A percentile compares a stretch with the other conserved stretches of the same genome.
Conservation (phyloP, 148 eudicot species). For the Camellia granthamiana region DNA sequence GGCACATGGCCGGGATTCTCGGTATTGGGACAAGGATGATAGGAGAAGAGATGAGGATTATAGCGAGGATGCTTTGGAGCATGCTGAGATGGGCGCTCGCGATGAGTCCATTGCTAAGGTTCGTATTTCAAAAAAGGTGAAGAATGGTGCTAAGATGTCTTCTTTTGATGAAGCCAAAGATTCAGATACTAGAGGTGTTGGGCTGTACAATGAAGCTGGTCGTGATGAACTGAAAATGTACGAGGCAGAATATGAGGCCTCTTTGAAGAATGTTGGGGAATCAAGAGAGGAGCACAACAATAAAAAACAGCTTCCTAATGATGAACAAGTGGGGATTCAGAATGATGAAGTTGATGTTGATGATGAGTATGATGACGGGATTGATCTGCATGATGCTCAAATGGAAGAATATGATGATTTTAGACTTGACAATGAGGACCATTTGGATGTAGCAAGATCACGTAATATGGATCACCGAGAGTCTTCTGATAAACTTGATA, state of each 20-base stretch:
- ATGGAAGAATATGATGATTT: constrained; percentile 51
- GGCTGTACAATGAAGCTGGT: constrained; percentile 93
- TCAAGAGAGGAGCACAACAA: constrained; percentile 30
- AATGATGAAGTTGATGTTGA: constrained; percentile 49
- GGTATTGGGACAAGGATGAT: constrained; percentile 96
- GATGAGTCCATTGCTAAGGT: constrained; percentile 38
- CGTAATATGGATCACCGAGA: constrained; percentile 34
- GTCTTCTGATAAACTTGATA: constrained; percentile 24
- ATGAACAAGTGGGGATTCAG: constrained; percentile 31
- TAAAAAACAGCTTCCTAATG: constrained; percentile 32
- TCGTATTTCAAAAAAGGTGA: constrained; percentile 21
- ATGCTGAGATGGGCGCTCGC: constrained; percentile 29
- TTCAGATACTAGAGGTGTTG: constrained; percentile 36
- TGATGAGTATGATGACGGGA: constrained; percentile 92
- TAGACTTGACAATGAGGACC: constrained; percentile 32
- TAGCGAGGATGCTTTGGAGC: constrained; percentile 57
- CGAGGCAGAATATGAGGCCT: constrained; percentile 87
- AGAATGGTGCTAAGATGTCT: constrained; percentile 34
- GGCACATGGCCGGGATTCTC: constrained; percentile 84
- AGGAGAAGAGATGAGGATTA: constrained; percentile 98
- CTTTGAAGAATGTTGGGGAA: constrained; percentile 57
- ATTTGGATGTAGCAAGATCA: constrained; percentile 30
- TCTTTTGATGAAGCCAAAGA: constrained; percentile 28
- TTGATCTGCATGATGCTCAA: constrained; percentile 67
- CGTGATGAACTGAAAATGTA: constrained; percentile 82